A percentile compares a stretch with the other conserved stretches of the same genome.
Evolutionary conservation across 208 protist species (phyloP).

Genomic region (Phytomonas francai): DNA sequence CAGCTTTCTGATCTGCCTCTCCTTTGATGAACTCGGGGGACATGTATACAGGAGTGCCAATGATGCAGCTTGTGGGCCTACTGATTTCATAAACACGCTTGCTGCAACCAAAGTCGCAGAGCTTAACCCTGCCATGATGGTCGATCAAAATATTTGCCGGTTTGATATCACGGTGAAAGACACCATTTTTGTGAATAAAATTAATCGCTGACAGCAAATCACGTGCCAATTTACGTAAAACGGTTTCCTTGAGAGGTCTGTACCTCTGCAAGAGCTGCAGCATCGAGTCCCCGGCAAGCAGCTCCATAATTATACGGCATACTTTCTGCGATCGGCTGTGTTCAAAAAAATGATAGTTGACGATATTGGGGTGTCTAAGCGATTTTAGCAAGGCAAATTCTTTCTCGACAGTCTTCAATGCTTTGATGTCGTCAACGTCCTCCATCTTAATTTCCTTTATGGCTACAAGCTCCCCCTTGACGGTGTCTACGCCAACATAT

Average conservation of each 20-base stretch:
- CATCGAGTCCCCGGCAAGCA: constrained; percentile 82
- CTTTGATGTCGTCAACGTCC: constrained; percentile 59
- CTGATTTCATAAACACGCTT: constrained; percentile 83
- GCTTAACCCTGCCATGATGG: constrained; percentile 76
- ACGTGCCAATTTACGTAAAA: constrained; percentile 65
- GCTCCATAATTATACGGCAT: constrained; percentile 86
- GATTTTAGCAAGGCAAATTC: constrained; percentile 84
- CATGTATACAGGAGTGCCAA: constrained; percentile 89
- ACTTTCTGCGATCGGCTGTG: constrained; percentile 79
- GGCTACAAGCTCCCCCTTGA: constrained; percentile 74
- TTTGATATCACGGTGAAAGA: constrained; percentile 91
- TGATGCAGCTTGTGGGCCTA: constrained; percentile 75
- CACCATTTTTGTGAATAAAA: constrained; percentile 86
- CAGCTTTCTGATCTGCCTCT: constrained; percentile 67
- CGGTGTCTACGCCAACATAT: constrained; percentile 71
- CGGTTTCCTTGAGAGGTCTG: constrained; percentile 70
- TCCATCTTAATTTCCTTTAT: constrained; percentile 86
- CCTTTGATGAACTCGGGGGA: constrained; percentile 86
- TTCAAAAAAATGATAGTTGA: constrained; percentile 84
- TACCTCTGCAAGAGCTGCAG: constrained; percentile 68
- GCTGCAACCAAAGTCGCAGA: constrained; percentile 89
- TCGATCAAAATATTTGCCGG: constrained; percentile 87
- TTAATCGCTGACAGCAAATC: constrained; percentile 65
- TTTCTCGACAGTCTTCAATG: constrained; percentile 55
- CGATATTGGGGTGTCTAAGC: constrained; percentile 84